phyloP scores from a whole-genome alignment of 176 grass and related monocot species.

The Hyparrhenia diplandra region DNA sequence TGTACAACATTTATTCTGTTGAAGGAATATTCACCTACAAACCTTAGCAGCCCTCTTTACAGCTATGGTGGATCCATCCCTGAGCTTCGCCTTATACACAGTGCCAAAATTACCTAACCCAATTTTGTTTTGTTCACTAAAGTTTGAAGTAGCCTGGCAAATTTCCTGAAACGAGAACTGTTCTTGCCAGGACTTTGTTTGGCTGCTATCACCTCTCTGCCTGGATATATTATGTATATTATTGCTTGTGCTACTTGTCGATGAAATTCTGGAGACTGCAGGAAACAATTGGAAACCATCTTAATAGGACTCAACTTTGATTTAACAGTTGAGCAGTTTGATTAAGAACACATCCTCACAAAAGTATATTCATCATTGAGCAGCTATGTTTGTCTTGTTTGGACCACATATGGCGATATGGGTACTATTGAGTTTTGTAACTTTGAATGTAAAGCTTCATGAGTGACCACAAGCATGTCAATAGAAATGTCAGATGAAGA shows the following conservation, averaged over 20 bases:
- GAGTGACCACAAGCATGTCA: not conserved
- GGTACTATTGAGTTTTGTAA: not conserved
- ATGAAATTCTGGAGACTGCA: conserved; percentile 73
- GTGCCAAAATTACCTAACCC: conserved; percentile 79
- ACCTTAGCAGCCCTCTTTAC: conserved; percentile 90
- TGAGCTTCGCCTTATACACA: conserved; percentile 78
- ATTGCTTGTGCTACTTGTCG: conserved; percentile 51
- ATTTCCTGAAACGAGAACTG: conserved; percentile 62
- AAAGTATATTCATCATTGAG: not conserved
- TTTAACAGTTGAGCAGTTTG: conserved; percentile 2
- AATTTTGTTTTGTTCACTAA: conserved; percentile 71
- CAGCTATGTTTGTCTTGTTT: not conserved
- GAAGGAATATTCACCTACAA: conserved; percentile 18
- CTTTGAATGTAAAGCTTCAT: not conserved
- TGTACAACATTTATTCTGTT: not conserved
- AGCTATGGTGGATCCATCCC: conserved; percentile 76
- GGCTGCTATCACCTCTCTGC: conserved; percentile 12
- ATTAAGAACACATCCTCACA: not conserved
- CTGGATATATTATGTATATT: conserved; percentile 38
- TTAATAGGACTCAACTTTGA: conserved; percentile 8
- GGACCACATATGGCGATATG: not conserved
- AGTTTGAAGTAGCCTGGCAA: conserved; percentile 73
- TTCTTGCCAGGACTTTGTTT: conserved; percentile 37
- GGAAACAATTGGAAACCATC: conserved; percentile 9
- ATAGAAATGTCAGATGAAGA: not conserved